Percentiles rank a stretch among this genome's conserved stretches.
phyloP scores from a whole-genome alignment of 2,329 filamentous ascomycete species.

The Botryotinia globosa region DNA sequence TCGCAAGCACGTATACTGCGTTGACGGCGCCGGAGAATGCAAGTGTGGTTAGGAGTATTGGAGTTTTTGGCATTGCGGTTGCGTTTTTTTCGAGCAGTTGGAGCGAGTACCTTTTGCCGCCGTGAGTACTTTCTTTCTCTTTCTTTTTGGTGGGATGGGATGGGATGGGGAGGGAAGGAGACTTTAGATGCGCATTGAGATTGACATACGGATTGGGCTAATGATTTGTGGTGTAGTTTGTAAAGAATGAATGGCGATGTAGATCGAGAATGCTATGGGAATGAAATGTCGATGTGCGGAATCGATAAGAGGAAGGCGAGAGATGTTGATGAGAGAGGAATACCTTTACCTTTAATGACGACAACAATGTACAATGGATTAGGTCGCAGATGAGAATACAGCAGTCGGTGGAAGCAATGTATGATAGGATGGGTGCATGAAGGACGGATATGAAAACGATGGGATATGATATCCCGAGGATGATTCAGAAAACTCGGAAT shows the following conservation, averaged over 20 bases:
- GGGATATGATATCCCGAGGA: background rate
- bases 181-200: background rate
- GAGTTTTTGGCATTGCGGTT: constrained; percentile 64
- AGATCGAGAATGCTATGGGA: background rate
- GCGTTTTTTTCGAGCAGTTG: constrained; percentile 66
- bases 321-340: background rate
- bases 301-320: background rate
- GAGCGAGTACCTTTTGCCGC: constrained; percentile 65
- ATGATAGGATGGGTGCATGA: constrained; percentile 8
- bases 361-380: constrained; percentile 1
- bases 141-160: background rate
- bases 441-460: background rate
- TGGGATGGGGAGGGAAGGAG: too few species aligned
- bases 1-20: constrained; percentile 58
- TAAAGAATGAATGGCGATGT: background rate
- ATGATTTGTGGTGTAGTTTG: background rate
- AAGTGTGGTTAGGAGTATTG: constrained; percentile 64
- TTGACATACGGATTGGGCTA: background rate
- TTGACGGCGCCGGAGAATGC: constrained; percentile 67
- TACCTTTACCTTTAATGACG: constrained; percentile 8
- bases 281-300: background rate
- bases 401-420: constrained; percentile 1
- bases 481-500: background rate
- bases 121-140: constrained; percentile 46
- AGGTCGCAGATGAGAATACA: background rate